phyloP scores from a whole-genome alignment of 2,329 filamentous ascomycete genomes.

The Ophiosphaerella herpotricha region DNA sequence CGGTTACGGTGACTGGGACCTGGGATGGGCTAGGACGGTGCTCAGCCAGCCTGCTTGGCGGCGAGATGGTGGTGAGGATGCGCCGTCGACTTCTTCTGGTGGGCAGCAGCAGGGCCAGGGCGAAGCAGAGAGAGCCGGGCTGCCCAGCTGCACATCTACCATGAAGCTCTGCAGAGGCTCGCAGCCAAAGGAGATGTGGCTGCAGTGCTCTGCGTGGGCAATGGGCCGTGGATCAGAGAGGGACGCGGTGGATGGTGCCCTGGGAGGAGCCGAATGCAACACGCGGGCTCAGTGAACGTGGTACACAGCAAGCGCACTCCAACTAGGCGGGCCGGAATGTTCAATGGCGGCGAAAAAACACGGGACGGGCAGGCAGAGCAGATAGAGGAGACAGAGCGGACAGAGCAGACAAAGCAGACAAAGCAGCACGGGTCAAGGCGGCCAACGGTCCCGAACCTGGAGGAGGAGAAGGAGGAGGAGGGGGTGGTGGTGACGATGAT shows the following conservation, averaged over 20 bases:
- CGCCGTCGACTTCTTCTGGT: constrained; percentile 22
- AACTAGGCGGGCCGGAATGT: constrained; percentile 18
- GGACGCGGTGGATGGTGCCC: constrained; percentile 21
- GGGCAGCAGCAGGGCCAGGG: constrained; percentile 33
- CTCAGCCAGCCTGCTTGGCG: neutral
- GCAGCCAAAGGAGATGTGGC: constrained; percentile 38
- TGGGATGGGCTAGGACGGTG: too few species aligned
- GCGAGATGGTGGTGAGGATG: constrained; percentile 15
- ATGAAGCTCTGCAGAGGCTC: constrained; percentile 25
- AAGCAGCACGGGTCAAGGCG: constrained; percentile 4
- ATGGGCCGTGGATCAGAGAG: constrained; percentile 14
- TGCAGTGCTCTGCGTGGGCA: constrained; percentile 33
- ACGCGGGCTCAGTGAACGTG: constrained; percentile 25
- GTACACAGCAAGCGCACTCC: constrained; percentile 28
- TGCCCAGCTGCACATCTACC: constrained; percentile 22
- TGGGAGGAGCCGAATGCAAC: constrained; percentile 24
- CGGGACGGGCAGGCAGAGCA: constrained; percentile 8
- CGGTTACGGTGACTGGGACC: too few species aligned
- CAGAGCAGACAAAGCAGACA: constrained; percentile 1
- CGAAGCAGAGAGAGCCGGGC: constrained; percentile 32
- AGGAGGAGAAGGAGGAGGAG: too few species aligned
- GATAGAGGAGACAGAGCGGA: constrained; percentile 5
- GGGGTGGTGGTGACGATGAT: neutral
- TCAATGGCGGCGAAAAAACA: constrained; percentile 22
- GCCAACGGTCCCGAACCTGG: too few species aligned